Percentiles rank a stretch among this genome's conserved stretches.
Evolutionary conservation across 2,329 filamentous ascomycete species (phyloP).

Genomic region (Huntiella decipiens): DNA sequence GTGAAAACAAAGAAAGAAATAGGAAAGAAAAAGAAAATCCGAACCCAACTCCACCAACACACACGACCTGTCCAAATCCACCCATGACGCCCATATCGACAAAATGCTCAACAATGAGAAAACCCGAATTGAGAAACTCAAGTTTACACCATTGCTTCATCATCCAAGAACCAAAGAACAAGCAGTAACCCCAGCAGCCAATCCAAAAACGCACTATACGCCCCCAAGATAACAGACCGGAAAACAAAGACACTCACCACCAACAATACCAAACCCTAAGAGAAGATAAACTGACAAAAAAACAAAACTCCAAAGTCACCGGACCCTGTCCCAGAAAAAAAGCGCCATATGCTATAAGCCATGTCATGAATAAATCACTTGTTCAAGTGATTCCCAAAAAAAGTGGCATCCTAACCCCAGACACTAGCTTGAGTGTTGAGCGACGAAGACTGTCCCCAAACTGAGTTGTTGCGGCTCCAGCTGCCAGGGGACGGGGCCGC

Average conservation of each 20-base stretch:
- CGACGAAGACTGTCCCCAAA: conserved; percentile 72
- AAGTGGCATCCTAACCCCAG: conserved; percentile 48
- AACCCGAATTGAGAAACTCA: no score
- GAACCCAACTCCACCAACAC: no score
- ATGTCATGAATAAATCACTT: no score
- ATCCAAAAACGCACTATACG: background rate
- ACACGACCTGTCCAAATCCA: no score
- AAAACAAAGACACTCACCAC: conserved; percentile 5
- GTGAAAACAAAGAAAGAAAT: background rate
- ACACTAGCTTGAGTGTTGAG: conserved; percentile 72
- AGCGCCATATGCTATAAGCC: no score
- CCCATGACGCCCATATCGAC: no score
- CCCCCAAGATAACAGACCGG: background rate
- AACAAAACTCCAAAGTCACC: no score
- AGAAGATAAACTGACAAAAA: background rate
- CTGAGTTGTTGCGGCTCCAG: conserved; percentile 64
- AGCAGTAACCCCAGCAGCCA: conserved; percentile 1
- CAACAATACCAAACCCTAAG: conserved; percentile 12
- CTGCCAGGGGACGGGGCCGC: conserved; percentile 45
- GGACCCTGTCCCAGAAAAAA: no score
- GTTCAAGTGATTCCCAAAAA: background rate
- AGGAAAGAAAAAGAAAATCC: background rate
- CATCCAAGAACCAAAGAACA: background rate
- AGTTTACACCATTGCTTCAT: no score
- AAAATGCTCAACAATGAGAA: no score